phyloP scores from a whole-genome alignment of 1,284 basidiomycete species.

The Ganoderma multipileum region DNA sequence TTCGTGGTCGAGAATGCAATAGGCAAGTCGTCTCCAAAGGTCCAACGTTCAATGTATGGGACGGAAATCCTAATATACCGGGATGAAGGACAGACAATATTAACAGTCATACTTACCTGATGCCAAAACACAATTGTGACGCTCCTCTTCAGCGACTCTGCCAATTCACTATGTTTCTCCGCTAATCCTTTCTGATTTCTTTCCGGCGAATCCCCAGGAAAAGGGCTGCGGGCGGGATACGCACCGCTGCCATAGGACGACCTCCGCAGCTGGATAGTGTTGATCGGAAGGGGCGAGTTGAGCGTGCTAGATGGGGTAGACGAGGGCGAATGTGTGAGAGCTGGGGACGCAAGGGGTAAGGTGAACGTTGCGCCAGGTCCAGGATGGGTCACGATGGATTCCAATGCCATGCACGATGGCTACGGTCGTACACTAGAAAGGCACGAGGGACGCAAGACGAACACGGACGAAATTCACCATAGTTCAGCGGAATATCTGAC shows the following conservation, averaged over 20 bases:
- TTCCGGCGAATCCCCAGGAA: slow-evolving; percentile 6
- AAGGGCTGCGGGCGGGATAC: not conserved
- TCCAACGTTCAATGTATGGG: not conserved
- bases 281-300: slow-evolving; percentile 18
- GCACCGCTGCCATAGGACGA: slow-evolving; percentile 3
- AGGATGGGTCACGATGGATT: slow-evolving; percentile 17
- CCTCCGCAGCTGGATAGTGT: slow-evolving; percentile 13
- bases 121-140: slow-evolving; percentile 75
- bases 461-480: not conserved
- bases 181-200: slow-evolving; percentile 33
- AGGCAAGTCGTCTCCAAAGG: not conserved
- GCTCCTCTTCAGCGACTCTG: slow-evolving; percentile 46
- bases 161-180: slow-evolving; percentile 32
- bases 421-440: no score
- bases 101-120: slow-evolving; percentile 48
- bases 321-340: slow-evolving; percentile 13
- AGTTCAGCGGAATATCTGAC: not conserved
- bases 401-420: slow-evolving; percentile 14
- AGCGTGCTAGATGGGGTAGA: slow-evolving; percentile 15
- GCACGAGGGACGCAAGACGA: not conserved
- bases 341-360: slow-evolving; percentile 16
- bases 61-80: no score
- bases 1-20: not conserved
- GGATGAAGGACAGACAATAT: no score
- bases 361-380: slow-evolving; percentile 19